These are phyloP conservation scores for Fraxinus excelsior DNA, from an alignment of 257 asterid genomes.

Conservation along the genomic window DNA sequence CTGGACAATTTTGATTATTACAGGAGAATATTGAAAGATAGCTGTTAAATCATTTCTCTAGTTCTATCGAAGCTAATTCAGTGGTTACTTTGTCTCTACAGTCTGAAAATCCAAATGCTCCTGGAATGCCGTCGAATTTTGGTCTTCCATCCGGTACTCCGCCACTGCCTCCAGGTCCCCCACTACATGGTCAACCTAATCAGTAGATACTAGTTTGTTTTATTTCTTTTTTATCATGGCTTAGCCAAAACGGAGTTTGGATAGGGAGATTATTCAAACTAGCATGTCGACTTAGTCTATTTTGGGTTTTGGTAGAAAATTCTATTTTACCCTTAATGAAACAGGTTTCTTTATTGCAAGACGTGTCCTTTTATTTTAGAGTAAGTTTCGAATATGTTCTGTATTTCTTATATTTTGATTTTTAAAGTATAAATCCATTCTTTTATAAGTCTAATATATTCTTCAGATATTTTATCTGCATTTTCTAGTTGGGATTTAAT, in stretches of 20 bases:
- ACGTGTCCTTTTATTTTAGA: too few species aligned
- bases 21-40: not conserved
- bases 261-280: too few species aligned
- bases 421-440: too few species aligned
- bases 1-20: not conserved
- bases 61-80: conserved; percentile 10
- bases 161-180: conserved; percentile 96
- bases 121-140: conserved; percentile 64
- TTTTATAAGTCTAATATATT: too few species aligned
- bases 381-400: too few species aligned
- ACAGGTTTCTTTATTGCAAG: too few species aligned
- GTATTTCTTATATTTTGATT: too few species aligned
- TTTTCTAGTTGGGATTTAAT: too few species aligned
- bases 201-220: conserved; percentile 32
- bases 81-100: conserved; percentile 32
- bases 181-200: conserved; percentile 79
- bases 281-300: too few species aligned
- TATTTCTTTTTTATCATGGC: not conserved
- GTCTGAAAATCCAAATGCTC: conserved; percentile 73
- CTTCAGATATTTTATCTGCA: too few species aligned
- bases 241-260: not conserved
- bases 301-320: too few species aligned
- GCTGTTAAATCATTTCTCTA: not conserved
- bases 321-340: too few species aligned
- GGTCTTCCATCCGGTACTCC: conserved; percentile 70